A percentile compares a stretch with the other conserved stretches of the same genome.
Evolutionary conservation across 2,329 filamentous ascomycete genomes (phyloP).

Genomic region (Sclerotinia trifoliorum): DNA sequence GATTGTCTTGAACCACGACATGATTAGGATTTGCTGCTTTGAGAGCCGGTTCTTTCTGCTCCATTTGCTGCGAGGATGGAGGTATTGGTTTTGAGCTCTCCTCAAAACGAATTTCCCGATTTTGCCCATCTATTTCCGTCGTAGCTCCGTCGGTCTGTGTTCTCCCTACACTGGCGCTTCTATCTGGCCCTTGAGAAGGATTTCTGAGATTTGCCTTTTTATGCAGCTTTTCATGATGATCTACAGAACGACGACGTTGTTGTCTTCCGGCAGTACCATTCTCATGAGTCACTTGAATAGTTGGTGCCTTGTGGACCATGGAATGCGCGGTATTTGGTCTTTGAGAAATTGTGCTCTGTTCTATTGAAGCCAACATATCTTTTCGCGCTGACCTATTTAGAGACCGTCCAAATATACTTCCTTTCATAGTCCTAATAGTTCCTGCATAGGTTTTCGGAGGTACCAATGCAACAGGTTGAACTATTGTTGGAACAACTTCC

Average conservation of each 20-base stretch:
- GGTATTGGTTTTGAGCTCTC: constrained; percentile 27
- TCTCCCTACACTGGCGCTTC: constrained; percentile 49
- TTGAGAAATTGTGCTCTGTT: constrained; percentile 38
- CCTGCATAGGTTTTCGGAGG: constrained; percentile 69
- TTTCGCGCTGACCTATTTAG: constrained; percentile 44
- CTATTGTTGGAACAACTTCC: constrained; percentile 13
- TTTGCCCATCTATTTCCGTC: constrained; percentile 37
- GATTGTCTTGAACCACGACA: constrained; percentile 27
- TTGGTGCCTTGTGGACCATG: constrained; percentile 49
- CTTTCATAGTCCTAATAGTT: constrained; percentile 66
- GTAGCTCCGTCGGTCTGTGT: constrained; percentile 42
- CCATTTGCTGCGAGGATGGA: constrained; percentile 34
- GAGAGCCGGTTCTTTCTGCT: constrained; percentile 31
- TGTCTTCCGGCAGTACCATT: constrained; percentile 46
- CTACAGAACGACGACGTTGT: constrained; percentile 23
- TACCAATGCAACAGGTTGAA: not conserved
- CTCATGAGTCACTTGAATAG: constrained; percentile 75
- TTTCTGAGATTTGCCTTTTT: constrained; percentile 42
- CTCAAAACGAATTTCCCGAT: constrained; percentile 38
- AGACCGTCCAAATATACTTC: constrained; percentile 73
- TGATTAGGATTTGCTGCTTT: constrained; percentile 25
- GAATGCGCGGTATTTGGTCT: constrained; percentile 38
- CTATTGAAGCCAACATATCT: constrained; percentile 42
- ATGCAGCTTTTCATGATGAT: constrained; percentile 40
- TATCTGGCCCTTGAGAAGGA: constrained; percentile 44